Evolutionary conservation across 257 asterid genomes (phyloP).

Genomic region (Solanum piurae): DNA sequence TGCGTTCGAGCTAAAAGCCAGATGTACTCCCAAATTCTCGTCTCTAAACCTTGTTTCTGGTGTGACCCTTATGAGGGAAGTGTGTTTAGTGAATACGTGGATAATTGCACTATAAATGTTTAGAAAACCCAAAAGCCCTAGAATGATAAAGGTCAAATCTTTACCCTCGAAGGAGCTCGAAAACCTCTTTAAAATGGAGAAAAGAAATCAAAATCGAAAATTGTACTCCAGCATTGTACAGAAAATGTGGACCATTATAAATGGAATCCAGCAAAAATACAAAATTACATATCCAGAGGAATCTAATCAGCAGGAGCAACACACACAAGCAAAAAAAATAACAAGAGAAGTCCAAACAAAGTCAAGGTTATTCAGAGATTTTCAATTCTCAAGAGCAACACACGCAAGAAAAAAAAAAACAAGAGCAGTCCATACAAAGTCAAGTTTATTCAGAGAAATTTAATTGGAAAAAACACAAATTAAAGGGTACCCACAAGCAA

Average conservation of each 20-base stretch:
- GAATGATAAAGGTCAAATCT: not conserved
- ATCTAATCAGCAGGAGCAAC: not conserved
- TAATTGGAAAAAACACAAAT: not conserved
- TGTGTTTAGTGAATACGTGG: not conserved
- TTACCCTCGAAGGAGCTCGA: not conserved
- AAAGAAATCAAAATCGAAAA: not conserved
- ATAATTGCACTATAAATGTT: not conserved
- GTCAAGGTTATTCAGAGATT: not conserved
- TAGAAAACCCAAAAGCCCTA: not conserved
- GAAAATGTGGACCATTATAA: not conserved
- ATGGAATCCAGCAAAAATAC: not conserved
- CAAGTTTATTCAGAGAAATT: not conserved
- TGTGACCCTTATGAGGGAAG: too few relatives aligned
- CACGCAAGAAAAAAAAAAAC: not conserved
- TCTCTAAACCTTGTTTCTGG: too few relatives aligned
- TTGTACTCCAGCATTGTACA: not conserved
- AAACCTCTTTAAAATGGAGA: not conserved
- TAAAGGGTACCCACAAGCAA: not conserved
- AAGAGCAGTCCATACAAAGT: not conserved
- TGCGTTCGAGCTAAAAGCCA: too few relatives aligned
- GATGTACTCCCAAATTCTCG: too few relatives aligned
- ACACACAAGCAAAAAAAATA: not conserved
- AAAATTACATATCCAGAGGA: not conserved
- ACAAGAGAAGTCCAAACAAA: not conserved
- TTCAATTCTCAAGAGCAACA: not conserved